Conservation (phyloP, 306 rosid genomes). For the Corylus avellana region DNA sequence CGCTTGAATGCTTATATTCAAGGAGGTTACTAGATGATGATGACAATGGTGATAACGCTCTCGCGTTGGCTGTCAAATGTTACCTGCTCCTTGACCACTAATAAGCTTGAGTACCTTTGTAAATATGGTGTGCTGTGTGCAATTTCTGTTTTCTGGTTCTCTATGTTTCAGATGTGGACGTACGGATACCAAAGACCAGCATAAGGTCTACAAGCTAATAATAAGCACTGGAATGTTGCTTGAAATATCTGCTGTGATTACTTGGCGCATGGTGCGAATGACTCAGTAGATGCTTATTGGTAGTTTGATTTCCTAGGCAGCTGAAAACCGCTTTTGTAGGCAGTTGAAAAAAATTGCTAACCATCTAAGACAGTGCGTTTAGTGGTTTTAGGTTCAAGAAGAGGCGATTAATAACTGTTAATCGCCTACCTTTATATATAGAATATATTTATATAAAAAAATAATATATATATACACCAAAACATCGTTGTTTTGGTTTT, state of each 20-base stretch:
- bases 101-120: constrained; percentile 57
- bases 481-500: too few species aligned
- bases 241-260: neutral
- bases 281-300: neutral
- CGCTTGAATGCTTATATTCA: constrained; percentile 95
- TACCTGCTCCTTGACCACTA: constrained; percentile 24
- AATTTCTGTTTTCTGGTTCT: constrained; percentile 31
- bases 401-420: too few species aligned
- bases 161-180: constrained; percentile 3
- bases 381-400: too few species aligned
- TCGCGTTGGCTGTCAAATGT: constrained; percentile 33
- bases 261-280: neutral
- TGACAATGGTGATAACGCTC: constrained; percentile 34
- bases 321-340: too few species aligned
- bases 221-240: constrained; percentile 2
- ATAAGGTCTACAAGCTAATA: constrained; percentile 15
- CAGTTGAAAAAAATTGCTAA: too few species aligned
- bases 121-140: constrained; percentile 41
- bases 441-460: too few species aligned
- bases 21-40: constrained; percentile 83
- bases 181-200: constrained; percentile 15
- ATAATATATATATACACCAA: too few species aligned
- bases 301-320: neutral
- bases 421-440: too few species aligned
- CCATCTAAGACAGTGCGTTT: too few species aligned